These are phyloP conservation scores for Plenodomus lindquistii DNA, from an alignment of 2,329 filamentous ascomycete genomes.

Conservation along the genomic window DNA sequence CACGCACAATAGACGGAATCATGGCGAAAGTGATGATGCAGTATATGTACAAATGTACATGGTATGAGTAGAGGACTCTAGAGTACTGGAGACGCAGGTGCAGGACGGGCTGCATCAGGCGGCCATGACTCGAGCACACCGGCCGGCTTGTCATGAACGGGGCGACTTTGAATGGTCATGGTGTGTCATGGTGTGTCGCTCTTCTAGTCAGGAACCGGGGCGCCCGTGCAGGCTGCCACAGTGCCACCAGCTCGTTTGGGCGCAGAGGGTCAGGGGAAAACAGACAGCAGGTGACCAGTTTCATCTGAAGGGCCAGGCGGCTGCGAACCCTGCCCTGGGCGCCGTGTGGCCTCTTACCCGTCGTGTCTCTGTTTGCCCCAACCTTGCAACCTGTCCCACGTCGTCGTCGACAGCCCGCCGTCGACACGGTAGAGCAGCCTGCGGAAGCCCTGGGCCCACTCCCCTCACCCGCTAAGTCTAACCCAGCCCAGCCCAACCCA, in stretches of 20 bases:
- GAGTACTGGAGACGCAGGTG: too few relatives aligned
- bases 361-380: neutral
- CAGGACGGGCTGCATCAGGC: too few relatives aligned
- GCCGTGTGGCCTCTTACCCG: neutral
- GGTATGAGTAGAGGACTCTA: too few relatives aligned
- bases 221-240: neutral
- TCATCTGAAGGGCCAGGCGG: conserved; percentile 11
- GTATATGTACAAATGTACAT: too few relatives aligned
- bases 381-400: conserved; percentile 5
- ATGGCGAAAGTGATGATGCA: too few relatives aligned
- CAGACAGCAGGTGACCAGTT: conserved; percentile 17
- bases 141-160: too few relatives aligned
- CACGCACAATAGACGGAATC: neutral
- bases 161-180: too few relatives aligned
- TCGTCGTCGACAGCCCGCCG: neutral
- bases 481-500: neutral
- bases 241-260: conserved; percentile 9
- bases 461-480: neutral
- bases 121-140: too few relatives aligned
- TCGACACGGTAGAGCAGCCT: neutral
- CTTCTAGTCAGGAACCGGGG: conserved; percentile 13
- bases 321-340: conserved; percentile 14
- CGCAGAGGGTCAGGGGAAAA: conserved; percentile 12
- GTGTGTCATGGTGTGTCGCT: neutral
- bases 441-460: neutral